A percentile compares a stretch with the other conserved stretches of the same genome.
phyloP scores from a whole-genome alignment of 78 protist species.

The slime mould (Dictyostelium discoideum) region dicty_2.7 NC_007090.3:1619001-1619500 shows the following conservation, averaged over 20 bases:
- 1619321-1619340: conserved; percentile 66
- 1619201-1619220: not conserved
- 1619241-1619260: not conserved
- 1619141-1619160: too few species aligned
- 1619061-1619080: not conserved
- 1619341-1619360: conserved; percentile 42
- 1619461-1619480: not conserved
- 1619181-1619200: not conserved
- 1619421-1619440: not conserved
- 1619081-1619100: not conserved
- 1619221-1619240: not conserved
- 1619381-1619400: not conserved
- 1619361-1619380: not conserved
- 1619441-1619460: not conserved
- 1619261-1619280: conserved; percentile 46
- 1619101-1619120: not conserved
- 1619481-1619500: not conserved
- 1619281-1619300: conserved; percentile 22
- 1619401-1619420: not conserved
- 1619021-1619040: not conserved
- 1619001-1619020: too few species aligned
- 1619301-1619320: conserved; percentile 59
- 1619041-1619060: not conserved
- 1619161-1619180: not conserved
- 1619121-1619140: not conserved